Evolutionary conservation across 1,284 basidiomycete species (phyloP).

Genomic region (Kwoniella shivajii): DNA sequence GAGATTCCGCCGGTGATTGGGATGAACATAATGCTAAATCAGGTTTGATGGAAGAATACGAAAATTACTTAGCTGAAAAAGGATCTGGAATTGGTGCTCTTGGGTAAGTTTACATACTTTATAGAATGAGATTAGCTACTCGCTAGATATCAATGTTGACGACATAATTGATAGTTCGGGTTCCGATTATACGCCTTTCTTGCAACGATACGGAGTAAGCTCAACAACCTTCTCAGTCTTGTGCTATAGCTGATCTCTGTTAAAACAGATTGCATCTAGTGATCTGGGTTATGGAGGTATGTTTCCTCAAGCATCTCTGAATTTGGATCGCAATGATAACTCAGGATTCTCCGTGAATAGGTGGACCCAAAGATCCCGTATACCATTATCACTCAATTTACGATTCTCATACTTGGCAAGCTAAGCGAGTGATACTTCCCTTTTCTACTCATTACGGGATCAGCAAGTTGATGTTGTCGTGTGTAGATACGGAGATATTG

Average conservation of each 20-base stretch:
- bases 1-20: constrained; percentile 45
- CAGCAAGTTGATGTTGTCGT: neutral
- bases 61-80: constrained; percentile 2
- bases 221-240: neutral
- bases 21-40: constrained; percentile 14
- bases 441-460: neutral
- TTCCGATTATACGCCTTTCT: constrained; percentile 74
- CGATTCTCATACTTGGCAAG: constrained; percentile 73
- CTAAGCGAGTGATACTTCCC: constrained; percentile 26
- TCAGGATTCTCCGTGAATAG: constrained; percentile 7
- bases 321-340: neutral
- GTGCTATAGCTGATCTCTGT: neutral
- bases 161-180: constrained; percentile 56
- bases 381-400: constrained; percentile 76
- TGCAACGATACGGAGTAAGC: constrained; percentile 59
- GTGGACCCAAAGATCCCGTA: constrained; percentile 60
- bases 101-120: constrained; percentile 15
- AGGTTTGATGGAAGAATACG: constrained; percentile 16
- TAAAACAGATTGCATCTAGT: constrained; percentile 29
- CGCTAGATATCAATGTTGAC: neutral
- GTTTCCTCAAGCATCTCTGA: constrained; percentile 13
- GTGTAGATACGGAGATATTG: constrained; percentile 68
- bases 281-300: constrained; percentile 61
- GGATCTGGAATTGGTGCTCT: constrained; percentile 29
- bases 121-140: neutral